These are phyloP conservation scores for Aspergillus costaricaensis DNA, from an alignment of 2,329 filamentous ascomycete genomes.

Conservation along the genomic window DNA sequence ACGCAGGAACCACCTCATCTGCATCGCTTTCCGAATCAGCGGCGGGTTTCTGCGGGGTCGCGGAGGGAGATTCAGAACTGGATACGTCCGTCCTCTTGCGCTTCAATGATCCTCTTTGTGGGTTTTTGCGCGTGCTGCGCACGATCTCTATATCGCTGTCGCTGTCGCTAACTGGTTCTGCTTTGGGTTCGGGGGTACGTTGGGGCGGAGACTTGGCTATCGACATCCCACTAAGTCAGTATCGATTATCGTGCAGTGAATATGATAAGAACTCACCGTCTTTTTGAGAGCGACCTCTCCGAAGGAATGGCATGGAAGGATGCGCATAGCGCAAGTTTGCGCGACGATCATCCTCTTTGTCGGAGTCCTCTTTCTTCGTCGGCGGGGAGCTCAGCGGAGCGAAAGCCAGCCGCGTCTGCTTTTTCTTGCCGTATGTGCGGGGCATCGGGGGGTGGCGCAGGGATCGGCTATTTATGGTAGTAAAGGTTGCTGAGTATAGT, in stretches of 20 bases:
- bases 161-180: conserved; percentile 12
- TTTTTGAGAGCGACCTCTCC: conserved; percentile 11
- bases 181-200: not conserved
- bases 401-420: conserved; percentile 49
- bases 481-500: not conserved
- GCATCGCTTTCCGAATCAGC: conserved; percentile 29
- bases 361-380: conserved; percentile 21
- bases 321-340: conserved; percentile 38
- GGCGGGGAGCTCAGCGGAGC: conserved; percentile 36
- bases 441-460: conserved; percentile 28
- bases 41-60: conserved; percentile 3
- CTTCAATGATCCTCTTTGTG: conserved; percentile 8
- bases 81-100: conserved; percentile 20
- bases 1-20: conserved; percentile 28
- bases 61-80: conserved; percentile 5
- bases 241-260: not conserved
- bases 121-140: conserved; percentile 19
- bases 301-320: conserved; percentile 26
- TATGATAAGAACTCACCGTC: not conserved
- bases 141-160: conserved; percentile 21
- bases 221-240: not conserved
- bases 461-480: not conserved
- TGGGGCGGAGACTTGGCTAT: not conserved
- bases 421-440: conserved; percentile 34
- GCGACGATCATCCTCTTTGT: conserved; percentile 28